phyloP scores from a whole-genome alignment of 2,329 filamentous ascomycete genomes.

The Neurospora crassa region DNA sequence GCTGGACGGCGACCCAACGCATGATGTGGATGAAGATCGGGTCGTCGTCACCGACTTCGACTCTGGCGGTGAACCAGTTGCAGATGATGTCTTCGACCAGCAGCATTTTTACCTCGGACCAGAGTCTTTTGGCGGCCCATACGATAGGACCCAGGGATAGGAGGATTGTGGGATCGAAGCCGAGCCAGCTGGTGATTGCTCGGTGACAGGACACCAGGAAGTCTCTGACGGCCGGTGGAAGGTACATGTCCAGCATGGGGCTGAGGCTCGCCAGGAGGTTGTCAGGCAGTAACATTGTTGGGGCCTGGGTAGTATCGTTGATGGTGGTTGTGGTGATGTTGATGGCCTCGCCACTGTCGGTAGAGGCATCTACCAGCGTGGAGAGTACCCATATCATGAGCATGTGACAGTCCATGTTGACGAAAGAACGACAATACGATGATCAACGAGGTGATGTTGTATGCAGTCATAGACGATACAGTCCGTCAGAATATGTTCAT shows the following conservation, averaged over 20 bases:
- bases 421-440: background rate
- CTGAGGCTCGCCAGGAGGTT: constrained; percentile 35
- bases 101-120: constrained; percentile 25
- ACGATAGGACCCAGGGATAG: constrained; percentile 35
- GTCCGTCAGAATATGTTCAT: background rate
- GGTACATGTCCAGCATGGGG: constrained; percentile 31
- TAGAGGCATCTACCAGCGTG: background rate
- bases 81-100: constrained; percentile 24
- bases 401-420: background rate
- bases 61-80: constrained; percentile 39
- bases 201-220: constrained; percentile 37
- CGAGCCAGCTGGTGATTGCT: constrained; percentile 31
- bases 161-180: constrained; percentile 38
- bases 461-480: background rate
- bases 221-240: constrained; percentile 30
- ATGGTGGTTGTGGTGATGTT: constrained; percentile 13
- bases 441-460: background rate
- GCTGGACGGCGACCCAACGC: constrained; percentile 46
- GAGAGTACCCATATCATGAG: background rate
- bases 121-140: constrained; percentile 35
- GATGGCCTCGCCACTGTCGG: background rate
- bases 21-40: constrained; percentile 50
- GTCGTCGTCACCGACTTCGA: constrained; percentile 45
- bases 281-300: constrained; percentile 3
- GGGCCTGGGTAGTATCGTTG: constrained; percentile 10